Percentiles rank a stretch among this genome's conserved stretches.
Conservation (phyloP, 2,329 filamentous ascomycete genomes). For the Dothideomycetes sp. region DNA sequence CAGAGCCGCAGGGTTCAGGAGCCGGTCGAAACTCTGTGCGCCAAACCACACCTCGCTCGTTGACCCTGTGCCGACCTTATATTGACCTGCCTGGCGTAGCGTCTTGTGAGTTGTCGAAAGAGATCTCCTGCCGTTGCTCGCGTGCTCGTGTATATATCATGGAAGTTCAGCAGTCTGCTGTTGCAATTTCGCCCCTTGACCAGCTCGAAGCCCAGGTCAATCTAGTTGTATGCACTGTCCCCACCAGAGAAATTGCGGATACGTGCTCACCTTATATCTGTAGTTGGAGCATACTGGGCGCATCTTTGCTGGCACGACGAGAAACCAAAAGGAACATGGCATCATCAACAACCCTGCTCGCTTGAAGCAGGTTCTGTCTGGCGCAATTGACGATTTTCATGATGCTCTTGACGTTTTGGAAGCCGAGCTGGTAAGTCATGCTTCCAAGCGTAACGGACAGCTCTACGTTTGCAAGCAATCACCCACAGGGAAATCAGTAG, state of each 20-base stretch:
- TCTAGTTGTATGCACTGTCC: slow-evolving; percentile 28
- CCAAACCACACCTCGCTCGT: neutral
- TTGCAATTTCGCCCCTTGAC: slow-evolving; percentile 23
- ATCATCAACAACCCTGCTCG: slow-evolving; percentile 21
- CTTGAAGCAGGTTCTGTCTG: slow-evolving; percentile 26
- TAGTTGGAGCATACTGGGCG: slow-evolving; percentile 34
- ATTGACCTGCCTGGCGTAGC: too few relatives aligned
- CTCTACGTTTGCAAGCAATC: slow-evolving; percentile 3
- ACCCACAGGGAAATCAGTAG: neutral
- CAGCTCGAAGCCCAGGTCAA: slow-evolving; percentile 37
- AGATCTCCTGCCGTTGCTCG: too few relatives aligned
- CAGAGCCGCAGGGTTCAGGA: neutral
- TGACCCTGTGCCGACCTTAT: neutral
- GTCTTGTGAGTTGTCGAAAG: too few relatives aligned
- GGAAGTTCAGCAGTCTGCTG: neutral
- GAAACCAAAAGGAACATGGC: slow-evolving; percentile 19
- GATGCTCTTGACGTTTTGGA: slow-evolving; percentile 42
- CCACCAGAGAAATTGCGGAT: neutral
- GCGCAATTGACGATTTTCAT: slow-evolving; percentile 33
- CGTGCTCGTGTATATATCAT: neutral
- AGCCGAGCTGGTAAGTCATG: slow-evolving; percentile 28
- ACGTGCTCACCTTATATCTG: neutral
- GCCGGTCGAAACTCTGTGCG: neutral
- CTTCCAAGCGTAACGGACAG: too few relatives aligned
- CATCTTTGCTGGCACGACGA: slow-evolving; percentile 29